phyloP scores from a whole-genome alignment of 305 asterid genomes.

The Euphrasia arctica region DNA sequence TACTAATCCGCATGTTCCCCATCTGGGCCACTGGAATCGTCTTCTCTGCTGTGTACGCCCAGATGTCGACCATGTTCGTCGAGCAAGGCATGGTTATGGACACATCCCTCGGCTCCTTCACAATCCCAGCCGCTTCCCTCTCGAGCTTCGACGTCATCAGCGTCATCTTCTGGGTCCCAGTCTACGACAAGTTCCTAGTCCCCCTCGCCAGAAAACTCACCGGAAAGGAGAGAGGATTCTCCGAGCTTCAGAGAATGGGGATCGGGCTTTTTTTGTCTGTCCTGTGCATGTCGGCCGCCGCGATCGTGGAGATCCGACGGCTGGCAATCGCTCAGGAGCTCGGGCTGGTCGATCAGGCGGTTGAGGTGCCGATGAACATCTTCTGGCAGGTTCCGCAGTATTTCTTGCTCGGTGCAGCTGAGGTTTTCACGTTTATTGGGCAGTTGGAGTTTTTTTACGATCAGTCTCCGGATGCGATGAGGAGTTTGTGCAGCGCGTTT shows the following conservation, averaged over 20 bases:
- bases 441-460: conserved; percentile 87
- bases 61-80: conserved; percentile 90
- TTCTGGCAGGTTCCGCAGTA: conserved; percentile 95
- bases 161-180: conserved; percentile 79
- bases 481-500: conserved; percentile 82
- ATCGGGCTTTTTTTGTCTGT: conserved; percentile 74
- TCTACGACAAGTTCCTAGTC: conserved; percentile 70
- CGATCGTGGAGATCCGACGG: conserved; percentile 67
- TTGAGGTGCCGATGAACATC: conserved; percentile 66
- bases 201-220: conserved; percentile 74
- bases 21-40: conserved; percentile 94
- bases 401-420: conserved; percentile 85
- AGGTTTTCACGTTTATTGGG: conserved; percentile 79
- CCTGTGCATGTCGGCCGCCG: conserved; percentile 89
- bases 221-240: conserved; percentile 67
- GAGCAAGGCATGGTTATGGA: conserved; percentile 97
- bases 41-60: conserved; percentile 83
- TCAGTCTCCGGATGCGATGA: conserved; percentile 94
- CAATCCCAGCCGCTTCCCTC: conserved; percentile 84
- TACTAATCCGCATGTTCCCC: conserved; percentile 89
- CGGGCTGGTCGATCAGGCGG: conserved; percentile 40
- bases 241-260: conserved; percentile 89
- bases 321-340: conserved; percentile 52
- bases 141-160: conserved; percentile 77
- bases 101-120: conserved; percentile 77